A percentile compares a stretch with the other conserved stretches of the same genome.
Conservation (phyloP, 2,329 filamentous ascomycete species). For the Pseudogymnoascus verrucosus region DNA sequence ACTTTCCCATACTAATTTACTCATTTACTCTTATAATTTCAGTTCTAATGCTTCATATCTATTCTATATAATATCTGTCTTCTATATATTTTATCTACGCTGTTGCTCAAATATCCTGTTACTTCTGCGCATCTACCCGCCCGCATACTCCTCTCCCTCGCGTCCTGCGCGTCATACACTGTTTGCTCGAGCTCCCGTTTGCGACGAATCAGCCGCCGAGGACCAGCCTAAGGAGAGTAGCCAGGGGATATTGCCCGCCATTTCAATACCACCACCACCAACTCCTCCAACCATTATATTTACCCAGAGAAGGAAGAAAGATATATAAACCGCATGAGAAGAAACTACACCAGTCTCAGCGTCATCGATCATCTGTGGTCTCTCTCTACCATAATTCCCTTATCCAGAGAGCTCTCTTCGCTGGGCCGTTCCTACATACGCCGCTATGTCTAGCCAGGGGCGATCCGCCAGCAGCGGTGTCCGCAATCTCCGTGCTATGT, state of each 20-base stretch:
- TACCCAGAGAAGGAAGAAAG: neutral
- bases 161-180: neutral
- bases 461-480: constrained; percentile 31
- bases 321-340: constrained; percentile 1
- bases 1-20: neutral
- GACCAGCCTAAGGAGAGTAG: neutral
- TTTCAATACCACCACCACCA: neutral
- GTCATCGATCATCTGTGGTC: constrained; percentile 3
- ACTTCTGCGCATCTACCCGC: neutral
- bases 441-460: constrained; percentile 12
- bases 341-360: neutral
- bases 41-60: neutral
- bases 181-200: neutral
- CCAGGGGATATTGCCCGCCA: neutral
- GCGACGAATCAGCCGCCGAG: neutral
- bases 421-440: neutral
- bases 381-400: neutral
- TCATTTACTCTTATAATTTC: neutral
- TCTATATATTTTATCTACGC: neutral
- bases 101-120: neutral
- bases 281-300: neutral
- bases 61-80: neutral
- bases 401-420: neutral
- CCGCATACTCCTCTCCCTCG: neutral
- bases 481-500: constrained; percentile 69